Conservation (phyloP, 352 stramenopile species). For the Phytopythium mirpurense region DNA sequence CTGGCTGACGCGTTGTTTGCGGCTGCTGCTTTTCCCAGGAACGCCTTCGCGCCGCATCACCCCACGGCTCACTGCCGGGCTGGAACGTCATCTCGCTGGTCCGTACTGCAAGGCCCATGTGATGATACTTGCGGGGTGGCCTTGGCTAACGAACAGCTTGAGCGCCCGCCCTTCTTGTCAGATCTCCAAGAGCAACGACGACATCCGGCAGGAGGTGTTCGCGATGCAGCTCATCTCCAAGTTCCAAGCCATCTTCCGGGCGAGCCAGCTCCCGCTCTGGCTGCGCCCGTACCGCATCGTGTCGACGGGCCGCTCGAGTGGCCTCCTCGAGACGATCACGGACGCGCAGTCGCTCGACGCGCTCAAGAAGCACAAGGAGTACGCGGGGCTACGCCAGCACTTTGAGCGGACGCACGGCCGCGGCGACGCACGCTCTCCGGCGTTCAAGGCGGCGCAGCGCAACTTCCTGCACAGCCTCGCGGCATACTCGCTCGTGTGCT, state of each 20-base stretch:
- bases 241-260: constrained; percentile 90
- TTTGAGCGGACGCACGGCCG: constrained; percentile 88
- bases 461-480: constrained; percentile 66
- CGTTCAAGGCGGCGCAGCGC: constrained; percentile 46
- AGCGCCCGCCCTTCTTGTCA: too few species aligned
- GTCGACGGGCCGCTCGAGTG: constrained; percentile 86
- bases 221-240: constrained; percentile 94
- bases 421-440: constrained; percentile 29
- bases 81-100: constrained; percentile 93
- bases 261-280: constrained; percentile 90
- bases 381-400: constrained; percentile 82
- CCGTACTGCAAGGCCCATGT: background rate
- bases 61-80: constrained; percentile 77
- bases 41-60: constrained; percentile 82
- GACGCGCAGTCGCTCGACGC: constrained; percentile 95
- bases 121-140: background rate
- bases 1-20: too few species aligned
- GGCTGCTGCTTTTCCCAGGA: constrained; percentile 27
- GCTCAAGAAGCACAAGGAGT: constrained; percentile 90
- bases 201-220: constrained; percentile 95
- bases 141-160: background rate
- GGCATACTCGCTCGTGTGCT: constrained; percentile 75
- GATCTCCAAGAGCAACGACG: constrained; percentile 97
- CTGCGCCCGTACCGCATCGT: constrained; percentile 93
- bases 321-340: constrained; percentile 94